Evolutionary conservation across 352 stramenopile genomes (phyloP).

Genomic region (Pythium sp.): DNA sequence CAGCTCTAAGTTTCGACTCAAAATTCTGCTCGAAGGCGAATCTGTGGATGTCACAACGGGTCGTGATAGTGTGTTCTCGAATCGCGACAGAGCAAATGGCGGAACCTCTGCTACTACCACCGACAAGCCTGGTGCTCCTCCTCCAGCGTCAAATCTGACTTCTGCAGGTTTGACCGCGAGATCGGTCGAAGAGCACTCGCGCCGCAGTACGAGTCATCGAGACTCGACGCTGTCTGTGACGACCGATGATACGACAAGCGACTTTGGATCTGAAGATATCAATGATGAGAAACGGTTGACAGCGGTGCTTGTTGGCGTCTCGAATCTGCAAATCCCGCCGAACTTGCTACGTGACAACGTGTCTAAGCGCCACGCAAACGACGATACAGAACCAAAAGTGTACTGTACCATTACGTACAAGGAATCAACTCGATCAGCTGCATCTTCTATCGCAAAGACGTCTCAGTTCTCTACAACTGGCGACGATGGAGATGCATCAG

Average conservation of each 20-base stretch:
- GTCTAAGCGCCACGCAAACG: constrained; percentile 21
- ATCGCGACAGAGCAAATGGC: constrained; percentile 6
- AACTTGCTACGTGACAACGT: constrained; percentile 36
- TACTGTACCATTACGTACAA: constrained; percentile 84
- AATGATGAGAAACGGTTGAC: constrained; percentile 67
- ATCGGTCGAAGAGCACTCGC: constrained; percentile 17
- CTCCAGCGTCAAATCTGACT: constrained; percentile 17
- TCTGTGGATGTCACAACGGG: constrained; percentile 69
- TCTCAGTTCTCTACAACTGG: constrained; percentile 20
- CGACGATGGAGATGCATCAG: constrained; percentile 6
- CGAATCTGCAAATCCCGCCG: constrained; percentile 59
- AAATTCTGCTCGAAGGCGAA: constrained; percentile 63
- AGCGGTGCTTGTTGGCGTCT: constrained; percentile 71
- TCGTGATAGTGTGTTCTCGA: constrained; percentile 23
- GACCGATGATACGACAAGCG: constrained; percentile 63
- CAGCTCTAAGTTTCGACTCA: constrained; percentile 67
- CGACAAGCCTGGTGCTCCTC: constrained; percentile 1
- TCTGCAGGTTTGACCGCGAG: constrained; percentile 28
- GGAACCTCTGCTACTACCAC: not conserved
- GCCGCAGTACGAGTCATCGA: constrained; percentile 2
- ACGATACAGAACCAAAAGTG: constrained; percentile 52
- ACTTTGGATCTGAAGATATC: constrained; percentile 60
- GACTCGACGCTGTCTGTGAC: constrained; percentile 41
- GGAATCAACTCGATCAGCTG: constrained; percentile 69
- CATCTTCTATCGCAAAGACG: constrained; percentile 60